Conservation (phyloP, 345 rosid genomes). For the Arabidopsis thaliana region TAIR10.1 NC_003070.9:26208001-26208500, state of each 20-base stretch:
- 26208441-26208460: conserved; percentile 16
- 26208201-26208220: conserved; percentile 29
- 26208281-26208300: neutral
- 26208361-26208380: neutral
- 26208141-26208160: conserved; percentile 13
- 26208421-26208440: conserved; percentile 44
- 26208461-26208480: conserved; percentile 25
- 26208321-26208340: conserved; percentile 27
- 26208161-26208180: conserved; percentile 27
- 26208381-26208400: conserved; percentile 3
- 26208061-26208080: conserved; percentile 41
- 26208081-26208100: conserved; percentile 44
- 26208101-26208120: neutral
- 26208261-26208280: neutral
- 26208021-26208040: conserved; percentile 17
- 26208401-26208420: conserved; percentile 30
- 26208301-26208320: conserved; percentile 22
- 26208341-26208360: conserved; percentile 35
- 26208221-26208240: conserved; percentile 14
- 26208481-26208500: neutral
- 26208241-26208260: neutral
- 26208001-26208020: conserved; percentile 31
- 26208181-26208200: conserved; percentile 30
- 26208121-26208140: conserved; percentile 11
- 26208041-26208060: conserved; percentile 46